Evolutionary conservation across 306 rosid genomes (phyloP), one percentile per base, ranked within the genome.

Genomic region (Amphicarpaea edgeworthii): DNA sequence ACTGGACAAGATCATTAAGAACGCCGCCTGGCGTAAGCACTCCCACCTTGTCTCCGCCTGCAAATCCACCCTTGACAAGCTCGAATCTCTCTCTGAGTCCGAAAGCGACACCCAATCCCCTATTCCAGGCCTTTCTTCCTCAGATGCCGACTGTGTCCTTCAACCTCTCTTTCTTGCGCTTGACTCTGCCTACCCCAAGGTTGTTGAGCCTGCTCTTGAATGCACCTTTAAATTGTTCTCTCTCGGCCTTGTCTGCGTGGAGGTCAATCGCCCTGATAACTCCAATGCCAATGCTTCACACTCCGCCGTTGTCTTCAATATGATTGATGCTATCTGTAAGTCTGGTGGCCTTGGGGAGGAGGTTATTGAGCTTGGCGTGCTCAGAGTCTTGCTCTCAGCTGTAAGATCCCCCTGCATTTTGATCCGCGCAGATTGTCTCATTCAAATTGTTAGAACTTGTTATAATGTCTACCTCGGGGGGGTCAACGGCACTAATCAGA

Each of bases 11-110:
- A 90, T 96, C 79, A 86, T 96, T 14, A 96, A 96, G 81, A 96
- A 96, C 83, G 98, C 98, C 3, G 98, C 98, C 1, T 96, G 99
- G 99, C 95, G 99, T 21, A 96, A 96, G 88, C 99, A 96, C 83
- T 92, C 98, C 20, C 90, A 89, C 45, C 90, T 96, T 57, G 99
- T 96, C 72, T 89, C 99, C 66, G 61, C 93, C 77, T 90, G 97
- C 86, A 96, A 96, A 83, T 88, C 98, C 55, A 84, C 87, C 66
- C 86, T 96, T 16, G 99, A 96, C 85, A 92, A 89, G 84, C 99
- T 96, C 32, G 98, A 92, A 79, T 87, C 97, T 11, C 60, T 96
- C 16, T 59, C 90, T n/a, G 97, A 87, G 50, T 83, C 85, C 23
- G 93, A 84, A 17, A 68, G 51, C 12, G 90, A 88, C 57, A 72